Evolutionary conservation across 2,329 filamentous ascomycete species (phyloP).

Genomic region (Fusarium illudens): DNA sequence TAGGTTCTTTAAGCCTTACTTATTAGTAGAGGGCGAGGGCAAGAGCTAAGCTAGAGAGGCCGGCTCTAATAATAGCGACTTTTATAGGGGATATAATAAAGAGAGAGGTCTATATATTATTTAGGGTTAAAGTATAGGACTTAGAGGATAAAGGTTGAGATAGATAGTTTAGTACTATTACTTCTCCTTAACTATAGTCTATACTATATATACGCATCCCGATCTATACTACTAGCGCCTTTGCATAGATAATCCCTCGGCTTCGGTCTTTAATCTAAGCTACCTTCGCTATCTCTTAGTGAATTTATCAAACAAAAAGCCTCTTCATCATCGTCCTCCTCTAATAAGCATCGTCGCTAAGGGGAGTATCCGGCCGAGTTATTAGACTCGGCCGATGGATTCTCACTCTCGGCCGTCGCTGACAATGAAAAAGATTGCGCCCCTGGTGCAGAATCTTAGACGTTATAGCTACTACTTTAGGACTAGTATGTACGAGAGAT

Average conservation of each 20-base stretch:
- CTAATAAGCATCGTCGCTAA: constrained; percentile 9
- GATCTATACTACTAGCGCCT: accelerated
- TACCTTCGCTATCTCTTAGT: neutral
- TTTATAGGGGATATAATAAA: constrained; percentile 21
- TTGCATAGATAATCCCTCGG: neutral
- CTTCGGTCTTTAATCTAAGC: constrained; percentile 7
- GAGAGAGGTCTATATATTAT: neutral
- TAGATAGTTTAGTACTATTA: neutral
- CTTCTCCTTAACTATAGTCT: too few relatives aligned
- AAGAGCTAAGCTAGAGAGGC: constrained; percentile 60
- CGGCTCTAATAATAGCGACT: constrained; percentile 47
- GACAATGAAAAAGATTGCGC: neutral
- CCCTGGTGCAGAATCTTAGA: too few relatives aligned
- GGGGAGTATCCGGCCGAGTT: constrained; percentile 1
- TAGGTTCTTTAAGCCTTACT: too few relatives aligned
- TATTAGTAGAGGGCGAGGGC: constrained; percentile 63
- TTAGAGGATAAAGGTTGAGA: neutral
- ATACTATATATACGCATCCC: constrained; percentile 16
- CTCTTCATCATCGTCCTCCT: neutral
- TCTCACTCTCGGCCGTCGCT: constrained; percentile 1
- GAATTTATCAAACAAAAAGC: neutral
- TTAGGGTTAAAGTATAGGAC: neutral
- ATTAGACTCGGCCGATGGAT: neutral
- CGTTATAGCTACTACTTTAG: too few relatives aligned
- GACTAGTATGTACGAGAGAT: too few relatives aligned